Percentiles rank a stretch among this genome's conserved stretches.
Conservation (phyloP, 768 basidiomycete species). For the Porpolomopsis calyptriformis region DNA sequence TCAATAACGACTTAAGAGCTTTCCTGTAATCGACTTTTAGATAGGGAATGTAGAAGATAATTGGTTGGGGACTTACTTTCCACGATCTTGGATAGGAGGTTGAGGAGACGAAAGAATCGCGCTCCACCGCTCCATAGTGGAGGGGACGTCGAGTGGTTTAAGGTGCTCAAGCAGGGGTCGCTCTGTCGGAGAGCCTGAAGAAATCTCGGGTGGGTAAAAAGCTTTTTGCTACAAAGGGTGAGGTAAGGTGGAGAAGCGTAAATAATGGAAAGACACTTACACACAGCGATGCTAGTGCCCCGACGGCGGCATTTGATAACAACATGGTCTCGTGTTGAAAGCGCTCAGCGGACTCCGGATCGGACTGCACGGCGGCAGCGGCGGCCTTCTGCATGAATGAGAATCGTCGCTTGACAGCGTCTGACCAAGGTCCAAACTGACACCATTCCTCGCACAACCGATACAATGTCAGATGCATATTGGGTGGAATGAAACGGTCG, state of each 20-base stretch:
- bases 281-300: conserved; percentile 78
- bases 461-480: conserved; percentile 72
- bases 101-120: conserved; percentile 59
- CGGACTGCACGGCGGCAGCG: conserved; percentile 42
- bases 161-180: conserved; percentile 37
- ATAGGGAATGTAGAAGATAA: neutral
- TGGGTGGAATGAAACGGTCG: conserved; percentile 64
- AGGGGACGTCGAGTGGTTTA: conserved; percentile 41
- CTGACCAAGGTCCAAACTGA: conserved; percentile 66
- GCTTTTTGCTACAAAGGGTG: conserved; percentile 60
- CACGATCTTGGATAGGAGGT: conserved; percentile 37
- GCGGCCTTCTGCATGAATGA: conserved; percentile 60
- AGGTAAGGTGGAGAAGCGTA: conserved; percentile 4
- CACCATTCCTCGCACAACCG: conserved; percentile 92
- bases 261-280: conserved; percentile 38
- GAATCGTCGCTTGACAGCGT: conserved; percentile 59
- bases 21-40: conserved; percentile 38
- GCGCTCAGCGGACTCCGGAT: conserved; percentile 43
- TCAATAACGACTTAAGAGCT: conserved; percentile 60
- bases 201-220: conserved; percentile 53
- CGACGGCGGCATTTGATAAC: conserved; percentile 74
- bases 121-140: conserved; percentile 54
- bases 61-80: conserved; percentile 42
- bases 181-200: conserved; percentile 56
- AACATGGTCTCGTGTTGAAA: conserved; percentile 61